Conservation (phyloP, 495 filamentous ascomycete species). For the Cenococcum geophilum region DNA sequence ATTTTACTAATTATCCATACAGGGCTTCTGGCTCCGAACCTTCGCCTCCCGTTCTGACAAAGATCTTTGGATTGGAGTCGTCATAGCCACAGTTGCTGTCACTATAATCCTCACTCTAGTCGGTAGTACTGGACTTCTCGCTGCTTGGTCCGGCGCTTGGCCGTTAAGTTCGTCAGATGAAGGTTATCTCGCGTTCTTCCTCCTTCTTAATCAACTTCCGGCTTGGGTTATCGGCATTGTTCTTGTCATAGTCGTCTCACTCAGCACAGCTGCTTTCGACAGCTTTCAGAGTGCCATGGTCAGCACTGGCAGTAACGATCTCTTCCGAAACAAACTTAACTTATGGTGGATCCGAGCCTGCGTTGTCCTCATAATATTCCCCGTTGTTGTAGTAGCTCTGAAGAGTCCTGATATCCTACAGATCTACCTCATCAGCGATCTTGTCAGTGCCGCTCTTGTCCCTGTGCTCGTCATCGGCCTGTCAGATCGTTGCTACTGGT, state of each 20-base stretch:
- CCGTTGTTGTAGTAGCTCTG: conserved; percentile 62
- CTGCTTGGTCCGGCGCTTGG: conserved; percentile 63
- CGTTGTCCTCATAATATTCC: conserved; percentile 63
- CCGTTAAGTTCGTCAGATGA: conserved; percentile 43
- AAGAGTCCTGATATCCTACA: conserved; percentile 64
- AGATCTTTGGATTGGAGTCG: conserved; percentile 64
- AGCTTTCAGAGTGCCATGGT: conserved; percentile 71
- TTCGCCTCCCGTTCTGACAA: conserved; percentile 71
- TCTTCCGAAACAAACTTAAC: conserved; percentile 69
- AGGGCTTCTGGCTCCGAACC: conserved; percentile 71
- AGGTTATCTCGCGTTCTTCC: conserved; percentile 66
- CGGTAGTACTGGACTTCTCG: conserved; percentile 61
- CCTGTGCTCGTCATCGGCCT: conserved; percentile 63
- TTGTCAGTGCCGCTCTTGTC: conserved; percentile 63
- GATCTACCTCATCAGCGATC: conserved; percentile 71
- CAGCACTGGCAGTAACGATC: conserved; percentile 64
- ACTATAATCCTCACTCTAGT: conserved; percentile 61
- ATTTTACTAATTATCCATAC: neutral
- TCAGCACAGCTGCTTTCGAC: conserved; percentile 70
- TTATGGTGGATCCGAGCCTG: conserved; percentile 60
- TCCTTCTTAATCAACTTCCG: conserved; percentile 61
- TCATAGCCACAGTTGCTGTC: conserved; percentile 55
- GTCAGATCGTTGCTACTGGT: conserved; percentile 57
- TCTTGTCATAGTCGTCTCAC: conserved; percentile 65
- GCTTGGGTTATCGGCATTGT: conserved; percentile 70